A percentile compares a stretch with the other conserved stretches of the same genome.
Evolutionary conservation across 2,329 filamentous ascomycete genomes (phyloP).

Genomic region (Daldinia sp.): DNA sequence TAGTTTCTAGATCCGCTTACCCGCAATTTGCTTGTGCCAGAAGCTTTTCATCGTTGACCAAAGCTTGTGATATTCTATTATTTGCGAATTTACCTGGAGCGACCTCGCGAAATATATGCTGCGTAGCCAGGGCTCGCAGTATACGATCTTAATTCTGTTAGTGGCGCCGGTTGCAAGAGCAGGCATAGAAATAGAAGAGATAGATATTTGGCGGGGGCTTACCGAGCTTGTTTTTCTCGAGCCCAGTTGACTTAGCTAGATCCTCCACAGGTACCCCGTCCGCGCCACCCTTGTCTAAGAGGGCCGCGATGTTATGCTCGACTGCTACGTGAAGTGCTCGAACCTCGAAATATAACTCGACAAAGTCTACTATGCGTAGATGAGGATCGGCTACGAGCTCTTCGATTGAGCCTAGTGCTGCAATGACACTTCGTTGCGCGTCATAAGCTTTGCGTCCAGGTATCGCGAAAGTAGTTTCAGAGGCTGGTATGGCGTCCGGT

Average conservation of each 20-base stretch:
- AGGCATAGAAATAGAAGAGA: not conserved
- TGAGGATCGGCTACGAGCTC: constrained; percentile 41
- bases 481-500: constrained; percentile 32
- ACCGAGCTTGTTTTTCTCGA: constrained; percentile 32
- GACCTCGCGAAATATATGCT: constrained; percentile 43
- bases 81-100: constrained; percentile 39
- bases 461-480: constrained; percentile 33
- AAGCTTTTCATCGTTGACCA: constrained; percentile 38
- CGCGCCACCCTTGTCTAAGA: constrained; percentile 29
- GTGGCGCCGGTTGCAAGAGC: not conserved
- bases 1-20: constrained; percentile 5
- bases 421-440: constrained; percentile 36
- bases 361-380: constrained; percentile 39
- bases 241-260: constrained; percentile 29
- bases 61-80: constrained; percentile 41
- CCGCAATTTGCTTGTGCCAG: constrained; percentile 37
- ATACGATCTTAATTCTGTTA: constrained; percentile 37
- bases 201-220: not conserved
- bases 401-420: constrained; percentile 40
- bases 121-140: constrained; percentile 35
- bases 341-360: constrained; percentile 38
- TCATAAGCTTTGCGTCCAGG: constrained; percentile 38
- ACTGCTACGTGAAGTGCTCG: constrained; percentile 41
- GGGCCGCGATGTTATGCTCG: constrained; percentile 37
- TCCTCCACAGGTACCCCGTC: constrained; percentile 36